A percentile compares a stretch with the other conserved stretches of the same genome.
Conservation (phyloP, 2,329 filamentous ascomycete species). For the Emericellopsis cladophorae region DNA sequence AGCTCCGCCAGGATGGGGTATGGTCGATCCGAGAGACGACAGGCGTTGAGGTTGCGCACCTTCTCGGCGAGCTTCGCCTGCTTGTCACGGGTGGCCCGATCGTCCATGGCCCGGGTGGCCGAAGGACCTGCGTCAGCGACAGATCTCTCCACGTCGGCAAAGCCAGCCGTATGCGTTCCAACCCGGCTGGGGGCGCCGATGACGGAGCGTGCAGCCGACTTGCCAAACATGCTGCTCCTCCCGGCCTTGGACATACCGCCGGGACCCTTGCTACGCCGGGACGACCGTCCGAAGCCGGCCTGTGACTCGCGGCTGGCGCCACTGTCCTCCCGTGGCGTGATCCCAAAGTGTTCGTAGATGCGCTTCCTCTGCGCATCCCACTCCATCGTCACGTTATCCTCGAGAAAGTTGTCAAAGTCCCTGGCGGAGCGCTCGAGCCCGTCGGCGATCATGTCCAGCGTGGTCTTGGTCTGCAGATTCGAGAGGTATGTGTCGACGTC, state of each 20-base stretch:
- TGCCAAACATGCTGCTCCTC: conserved; percentile 33
- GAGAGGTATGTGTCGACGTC: conserved; percentile 71
- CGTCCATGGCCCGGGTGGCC: conserved; percentile 30
- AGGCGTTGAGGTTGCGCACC: conserved; percentile 65
- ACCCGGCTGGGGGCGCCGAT: conserved; percentile 68
- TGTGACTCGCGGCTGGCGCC: conserved; percentile 32
- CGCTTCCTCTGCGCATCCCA: conserved; percentile 89
- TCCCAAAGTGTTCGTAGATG: conserved; percentile 94
- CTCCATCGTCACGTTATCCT: conserved; percentile 89
- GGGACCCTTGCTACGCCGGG: conserved; percentile 32
- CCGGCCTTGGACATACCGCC: conserved; percentile 41
- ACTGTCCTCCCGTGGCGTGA: conserved; percentile 47
- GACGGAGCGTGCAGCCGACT: conserved; percentile 69
- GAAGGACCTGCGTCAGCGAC: conserved; percentile 29
- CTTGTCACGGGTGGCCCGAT: conserved; percentile 71
- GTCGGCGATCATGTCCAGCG: conserved; percentile 81
- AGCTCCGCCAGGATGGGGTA: conserved; percentile 71
- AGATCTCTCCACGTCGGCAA: conserved; percentile 54
- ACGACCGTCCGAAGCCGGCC: conserved; percentile 46
- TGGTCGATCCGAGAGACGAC: conserved; percentile 50
- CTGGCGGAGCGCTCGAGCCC: conserved; percentile 78
- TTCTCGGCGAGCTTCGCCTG: conserved; percentile 71
- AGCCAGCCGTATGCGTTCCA: conserved; percentile 47
- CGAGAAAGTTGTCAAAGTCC: conserved; percentile 88
- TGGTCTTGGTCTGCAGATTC: conserved; percentile 81